These are phyloP conservation scores for Aspergillus sp. DNA, from an alignment of 2,329 filamentous ascomycete species.

Conservation along the genomic window DNA sequence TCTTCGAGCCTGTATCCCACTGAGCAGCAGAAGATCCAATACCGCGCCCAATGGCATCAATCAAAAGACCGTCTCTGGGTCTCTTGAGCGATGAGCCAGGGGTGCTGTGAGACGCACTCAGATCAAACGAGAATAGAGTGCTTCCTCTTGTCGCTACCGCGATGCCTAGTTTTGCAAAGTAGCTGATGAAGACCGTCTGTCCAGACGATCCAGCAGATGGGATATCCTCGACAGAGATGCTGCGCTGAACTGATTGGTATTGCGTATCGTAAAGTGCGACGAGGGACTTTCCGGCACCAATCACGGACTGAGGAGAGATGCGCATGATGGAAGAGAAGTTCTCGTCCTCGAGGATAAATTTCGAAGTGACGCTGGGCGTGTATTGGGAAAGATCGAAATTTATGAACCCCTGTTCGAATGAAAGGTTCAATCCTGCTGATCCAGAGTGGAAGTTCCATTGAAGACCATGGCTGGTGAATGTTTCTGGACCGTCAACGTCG, in stretches of 20 bases:
- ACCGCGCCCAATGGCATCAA: constrained; percentile 40
- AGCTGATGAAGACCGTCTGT: constrained; percentile 35
- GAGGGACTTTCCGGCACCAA: constrained; percentile 36
- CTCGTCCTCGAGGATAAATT: constrained; percentile 33
- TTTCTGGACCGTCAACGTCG: constrained; percentile 20
- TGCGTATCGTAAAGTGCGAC: constrained; percentile 44
- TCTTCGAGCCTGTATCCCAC: constrained; percentile 25
- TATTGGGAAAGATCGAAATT: constrained; percentile 41
- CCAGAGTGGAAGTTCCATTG: constrained; percentile 38
- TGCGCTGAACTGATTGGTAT: constrained; percentile 42
- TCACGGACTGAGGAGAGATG: constrained; percentile 38
- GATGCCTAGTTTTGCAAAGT: constrained; percentile 40
- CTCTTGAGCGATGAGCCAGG: constrained; percentile 31
- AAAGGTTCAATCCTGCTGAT: constrained; percentile 35
- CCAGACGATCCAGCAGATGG: constrained; percentile 15
- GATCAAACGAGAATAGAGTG: constrained; percentile 41
- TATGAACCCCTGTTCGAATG: constrained; percentile 35
- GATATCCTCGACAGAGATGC: constrained; percentile 30
- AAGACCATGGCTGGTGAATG: constrained; percentile 18
- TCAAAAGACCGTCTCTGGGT: constrained; percentile 34
- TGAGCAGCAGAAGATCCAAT: constrained; percentile 28
- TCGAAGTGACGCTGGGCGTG: constrained; percentile 32
- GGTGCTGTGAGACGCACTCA: constrained; percentile 27
- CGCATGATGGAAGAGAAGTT: constrained; percentile 39
- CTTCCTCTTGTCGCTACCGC: constrained; percentile 38